Evolutionary conservation across 345 rosid genomes (phyloP).

Genomic region (Citrus australasica): DNA sequence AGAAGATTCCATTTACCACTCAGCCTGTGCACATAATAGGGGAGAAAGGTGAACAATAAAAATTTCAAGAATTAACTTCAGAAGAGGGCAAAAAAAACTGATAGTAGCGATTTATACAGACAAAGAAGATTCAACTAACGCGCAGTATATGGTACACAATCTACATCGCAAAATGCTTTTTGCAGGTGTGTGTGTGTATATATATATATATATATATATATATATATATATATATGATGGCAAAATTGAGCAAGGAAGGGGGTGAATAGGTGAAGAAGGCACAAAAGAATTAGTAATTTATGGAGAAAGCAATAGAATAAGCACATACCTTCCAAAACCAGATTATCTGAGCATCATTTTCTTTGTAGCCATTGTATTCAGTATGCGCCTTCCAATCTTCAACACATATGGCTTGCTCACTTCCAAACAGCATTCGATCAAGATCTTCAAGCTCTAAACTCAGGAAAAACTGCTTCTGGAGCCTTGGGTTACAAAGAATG

Average conservation of each 20-base stretch:
- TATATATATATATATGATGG: background rate
- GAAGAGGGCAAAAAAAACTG: background rate
- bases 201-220: too few relatives aligned
- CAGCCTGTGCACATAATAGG: background rate
- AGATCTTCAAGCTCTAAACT: constrained; percentile 67
- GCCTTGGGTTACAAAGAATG: constrained; percentile 42
- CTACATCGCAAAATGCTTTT: background rate
- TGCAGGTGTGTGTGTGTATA: too few relatives aligned
- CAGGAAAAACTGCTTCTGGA: constrained; percentile 43
- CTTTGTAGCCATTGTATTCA: constrained; percentile 71
- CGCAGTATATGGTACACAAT: background rate
- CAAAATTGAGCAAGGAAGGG: background rate
- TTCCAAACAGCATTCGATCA: constrained; percentile 86
- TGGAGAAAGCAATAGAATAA: background rate
- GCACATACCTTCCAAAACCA: constrained; percentile 95
- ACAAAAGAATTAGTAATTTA: background rate
- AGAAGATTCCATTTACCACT: constrained; percentile 1
- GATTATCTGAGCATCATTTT: constrained; percentile 62
- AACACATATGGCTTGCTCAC: constrained; percentile 53
- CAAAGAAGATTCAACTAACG: background rate
- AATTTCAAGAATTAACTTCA: background rate
- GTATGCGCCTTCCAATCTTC: constrained; percentile 50
- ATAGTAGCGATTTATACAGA: background rate
- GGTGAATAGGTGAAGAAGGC: background rate
- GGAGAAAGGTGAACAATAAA: background rate